Evolutionary conservation across 2,329 filamentous ascomycete genomes (phyloP).

Genomic region (Penicillium sp.): DNA sequence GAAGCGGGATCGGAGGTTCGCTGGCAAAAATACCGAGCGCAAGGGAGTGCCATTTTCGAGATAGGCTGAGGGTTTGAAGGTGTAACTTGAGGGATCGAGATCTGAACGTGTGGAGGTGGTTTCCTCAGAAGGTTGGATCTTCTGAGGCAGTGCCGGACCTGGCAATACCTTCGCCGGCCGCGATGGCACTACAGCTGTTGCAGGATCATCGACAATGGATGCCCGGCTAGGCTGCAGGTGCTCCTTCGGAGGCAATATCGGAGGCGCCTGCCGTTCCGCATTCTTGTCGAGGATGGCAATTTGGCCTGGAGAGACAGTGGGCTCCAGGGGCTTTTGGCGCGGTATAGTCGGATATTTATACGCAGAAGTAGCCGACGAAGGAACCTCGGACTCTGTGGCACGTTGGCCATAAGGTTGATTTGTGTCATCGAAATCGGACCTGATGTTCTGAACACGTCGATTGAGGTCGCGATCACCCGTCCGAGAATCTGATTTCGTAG

Average conservation of each 20-base stretch:
- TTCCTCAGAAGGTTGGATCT: slow-evolving; percentile 19
- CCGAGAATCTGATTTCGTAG: slow-evolving; percentile 34
- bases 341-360: slow-evolving; percentile 48
- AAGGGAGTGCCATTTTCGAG: slow-evolving; percentile 86
- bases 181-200: slow-evolving; percentile 14
- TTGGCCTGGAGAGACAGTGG: slow-evolving; percentile 19
- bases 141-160: slow-evolving; percentile 26
- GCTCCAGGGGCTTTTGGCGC: slow-evolving; percentile 32
- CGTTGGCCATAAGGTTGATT: slow-evolving; percentile 11
- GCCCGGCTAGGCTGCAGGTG: slow-evolving; percentile 14
- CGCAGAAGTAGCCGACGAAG: slow-evolving; percentile 22
- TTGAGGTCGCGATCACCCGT: slow-evolving; percentile 48
- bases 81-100: slow-evolving; percentile 58
- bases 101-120: slow-evolving; percentile 20
- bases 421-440: slow-evolving; percentile 38
- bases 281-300: slow-evolving; percentile 16
- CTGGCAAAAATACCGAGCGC: slow-evolving; percentile 82
- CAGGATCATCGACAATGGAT: slow-evolving; percentile 15
- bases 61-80: slow-evolving; percentile 80
- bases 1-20: slow-evolving; percentile 70
- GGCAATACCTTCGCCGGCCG: slow-evolving; percentile 28
- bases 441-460: slow-evolving; percentile 52
- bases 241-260: slow-evolving; percentile 43
- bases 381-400: slow-evolving; percentile 9
- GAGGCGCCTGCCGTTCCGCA: slow-evolving; percentile 27